A percentile compares a stretch with the other conserved stretches of the same genome.
phyloP scores from a whole-genome alignment of 1,284 basidiomycete genomes.

The Athelia psychrophila region DNA sequence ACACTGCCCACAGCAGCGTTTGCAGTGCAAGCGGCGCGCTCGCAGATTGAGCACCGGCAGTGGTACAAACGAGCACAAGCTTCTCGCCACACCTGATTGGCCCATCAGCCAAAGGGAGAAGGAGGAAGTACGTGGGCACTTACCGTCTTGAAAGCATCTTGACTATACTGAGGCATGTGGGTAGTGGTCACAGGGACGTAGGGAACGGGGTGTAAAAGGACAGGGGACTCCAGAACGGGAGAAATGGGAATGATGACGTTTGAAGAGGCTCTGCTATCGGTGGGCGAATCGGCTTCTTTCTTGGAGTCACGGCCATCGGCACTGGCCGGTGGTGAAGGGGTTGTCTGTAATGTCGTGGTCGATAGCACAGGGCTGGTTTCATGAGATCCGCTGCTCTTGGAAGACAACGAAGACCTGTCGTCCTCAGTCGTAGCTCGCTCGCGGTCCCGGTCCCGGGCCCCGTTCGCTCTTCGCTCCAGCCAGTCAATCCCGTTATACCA shows the following conservation, averaged over 20 bases:
- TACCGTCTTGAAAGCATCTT: constrained; percentile 56
- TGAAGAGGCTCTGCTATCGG: constrained; percentile 18
- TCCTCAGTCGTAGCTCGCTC: constrained; percentile 26
- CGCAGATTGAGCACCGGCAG: constrained; percentile 68
- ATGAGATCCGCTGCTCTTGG: constrained; percentile 47
- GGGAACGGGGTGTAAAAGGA: constrained; percentile 60
- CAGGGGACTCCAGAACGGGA: constrained; percentile 55
- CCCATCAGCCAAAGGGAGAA: constrained; percentile 2
- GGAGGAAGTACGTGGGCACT: constrained; percentile 22
- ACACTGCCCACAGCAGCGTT: constrained; percentile 35
- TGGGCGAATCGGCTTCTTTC: constrained; percentile 3
- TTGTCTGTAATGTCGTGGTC: constrained; percentile 69
- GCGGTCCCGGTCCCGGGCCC: constrained; percentile 21
- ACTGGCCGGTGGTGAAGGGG: constrained; percentile 65
- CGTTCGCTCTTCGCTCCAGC: constrained; percentile 41
- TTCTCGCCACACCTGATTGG: constrained; percentile 62
- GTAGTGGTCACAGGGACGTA: constrained; percentile 60
- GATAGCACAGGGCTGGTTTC: constrained; percentile 74
- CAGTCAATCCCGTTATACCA: constrained; percentile 73
- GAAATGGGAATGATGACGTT: constrained; percentile 42
- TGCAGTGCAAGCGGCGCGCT: constrained; percentile 52
- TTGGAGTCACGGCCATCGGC: constrained; percentile 15
- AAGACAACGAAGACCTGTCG: constrained; percentile 44
- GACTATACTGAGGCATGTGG: constrained; percentile 58
- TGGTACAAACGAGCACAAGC: constrained; percentile 68